Evolutionary conservation across 2,329 filamentous ascomycete species (phyloP).

Genomic region (Tolypocladium pustulatum): DNA sequence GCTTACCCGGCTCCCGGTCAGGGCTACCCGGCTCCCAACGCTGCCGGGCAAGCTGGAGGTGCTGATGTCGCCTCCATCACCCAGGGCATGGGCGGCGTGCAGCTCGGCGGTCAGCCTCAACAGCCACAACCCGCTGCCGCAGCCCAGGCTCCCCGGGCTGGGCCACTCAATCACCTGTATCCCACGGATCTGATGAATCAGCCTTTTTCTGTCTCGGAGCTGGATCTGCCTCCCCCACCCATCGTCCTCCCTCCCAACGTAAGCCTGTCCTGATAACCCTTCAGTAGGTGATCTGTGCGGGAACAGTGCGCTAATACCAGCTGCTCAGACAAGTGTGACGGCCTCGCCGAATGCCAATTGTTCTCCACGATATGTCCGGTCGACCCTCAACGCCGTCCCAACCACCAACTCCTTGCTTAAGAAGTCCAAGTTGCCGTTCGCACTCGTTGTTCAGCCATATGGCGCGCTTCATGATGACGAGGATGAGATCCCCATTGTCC

Average conservation of each 20-base stretch:
- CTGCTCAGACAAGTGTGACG: constrained; percentile 68
- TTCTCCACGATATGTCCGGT: constrained; percentile 86
- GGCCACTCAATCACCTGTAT: constrained; percentile 74
- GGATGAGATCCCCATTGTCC: constrained; percentile 80
- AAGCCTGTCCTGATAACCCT: constrained; percentile 28
- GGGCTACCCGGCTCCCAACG: constrained; percentile 50
- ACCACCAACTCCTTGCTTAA: constrained; percentile 89
- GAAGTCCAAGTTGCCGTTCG: constrained; percentile 92
- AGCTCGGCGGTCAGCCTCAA: constrained; percentile 45
- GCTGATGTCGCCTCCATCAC: constrained; percentile 62
- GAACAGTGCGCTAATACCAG: constrained; percentile 23
- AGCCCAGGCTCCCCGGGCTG: constrained; percentile 30
- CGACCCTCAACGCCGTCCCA: constrained; percentile 87
- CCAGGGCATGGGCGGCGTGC: constrained; percentile 78
- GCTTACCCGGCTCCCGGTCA: constrained; percentile 40
- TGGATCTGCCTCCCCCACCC: constrained; percentile 83
- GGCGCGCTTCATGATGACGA: constrained; percentile 86
- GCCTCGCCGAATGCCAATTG: constrained; percentile 88
- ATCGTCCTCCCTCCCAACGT: constrained; percentile 90
- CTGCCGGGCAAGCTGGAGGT: constrained; percentile 12
- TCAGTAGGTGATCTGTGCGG: neutral
- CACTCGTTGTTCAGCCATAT: constrained; percentile 93
- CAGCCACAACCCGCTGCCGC: constrained; percentile 33
- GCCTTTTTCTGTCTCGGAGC: constrained; percentile 86
- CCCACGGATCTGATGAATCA: constrained; percentile 85